phyloP scores from a whole-genome alignment of 2,329 filamentous ascomycete genomes.

The Annulohypoxylon truncatum region DNA sequence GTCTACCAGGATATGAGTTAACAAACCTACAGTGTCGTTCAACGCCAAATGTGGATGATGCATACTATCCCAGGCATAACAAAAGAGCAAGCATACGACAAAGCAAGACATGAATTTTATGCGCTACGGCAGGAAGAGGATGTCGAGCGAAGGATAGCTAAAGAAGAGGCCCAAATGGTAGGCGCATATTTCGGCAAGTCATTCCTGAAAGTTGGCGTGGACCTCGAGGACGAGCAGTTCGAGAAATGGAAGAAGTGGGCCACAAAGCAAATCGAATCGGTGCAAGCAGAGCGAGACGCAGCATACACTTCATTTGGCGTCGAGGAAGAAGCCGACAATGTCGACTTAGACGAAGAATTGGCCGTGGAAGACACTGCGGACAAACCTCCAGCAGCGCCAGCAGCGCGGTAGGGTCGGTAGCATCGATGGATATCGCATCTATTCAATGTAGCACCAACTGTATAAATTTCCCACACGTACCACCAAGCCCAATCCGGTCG shows the following conservation, averaged over 20 bases:
- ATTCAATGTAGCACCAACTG: conserved; percentile 45
- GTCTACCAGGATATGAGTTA: conserved; percentile 4
- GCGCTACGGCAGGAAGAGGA: conserved; percentile 83
- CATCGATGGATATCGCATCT: conserved; percentile 10
- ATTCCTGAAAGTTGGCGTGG: conserved; percentile 79
- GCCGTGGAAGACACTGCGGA: conserved; percentile 4
- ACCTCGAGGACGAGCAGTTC: conserved; percentile 81
- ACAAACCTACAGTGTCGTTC: conserved; percentile 76
- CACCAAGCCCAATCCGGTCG: conserved; percentile 21
- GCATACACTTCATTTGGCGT: conserved; percentile 44
- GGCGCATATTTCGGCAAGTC: conserved; percentile 90
- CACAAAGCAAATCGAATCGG: conserved; percentile 42
- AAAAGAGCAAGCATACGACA: conserved; percentile 81
- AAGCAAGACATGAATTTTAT: conserved; percentile 91
- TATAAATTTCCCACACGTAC: conserved; percentile 41
- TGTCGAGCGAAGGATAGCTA: conserved; percentile 82
- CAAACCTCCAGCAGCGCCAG: neutral
- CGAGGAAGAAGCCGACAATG: conserved; percentile 36
- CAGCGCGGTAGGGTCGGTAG: neutral
- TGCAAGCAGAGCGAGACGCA: conserved; percentile 42
- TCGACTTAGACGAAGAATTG: conserved; percentile 29
- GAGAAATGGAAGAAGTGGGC: conserved; percentile 79
- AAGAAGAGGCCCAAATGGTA: conserved; percentile 86
- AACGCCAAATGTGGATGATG: conserved; percentile 90
- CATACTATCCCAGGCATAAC: conserved; percentile 68